These are phyloP conservation scores for Penicillium paxilli DNA, from an alignment of 495 filamentous ascomycete genomes.

Conservation along the genomic window DNA sequence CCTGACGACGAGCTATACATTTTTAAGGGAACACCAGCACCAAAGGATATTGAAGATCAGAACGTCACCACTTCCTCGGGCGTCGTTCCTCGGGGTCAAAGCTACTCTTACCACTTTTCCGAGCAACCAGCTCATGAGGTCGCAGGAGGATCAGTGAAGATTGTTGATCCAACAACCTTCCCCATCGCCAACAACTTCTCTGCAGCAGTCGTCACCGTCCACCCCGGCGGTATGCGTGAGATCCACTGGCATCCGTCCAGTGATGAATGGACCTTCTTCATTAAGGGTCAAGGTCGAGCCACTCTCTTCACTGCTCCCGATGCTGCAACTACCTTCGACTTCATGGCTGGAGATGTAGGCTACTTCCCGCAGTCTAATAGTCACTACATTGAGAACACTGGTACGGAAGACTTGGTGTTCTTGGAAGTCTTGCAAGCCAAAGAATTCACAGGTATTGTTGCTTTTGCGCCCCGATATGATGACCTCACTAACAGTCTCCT, in stretches of 20 bases:
- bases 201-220: constrained; percentile 63
- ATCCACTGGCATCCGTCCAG: constrained; percentile 77
- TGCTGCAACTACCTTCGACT: constrained; percentile 70
- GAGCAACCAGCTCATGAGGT: constrained; percentile 58
- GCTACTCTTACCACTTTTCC: constrained; percentile 69
- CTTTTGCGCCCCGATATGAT: background rate
- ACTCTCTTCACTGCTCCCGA: constrained; percentile 63
- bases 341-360: constrained; percentile 68
- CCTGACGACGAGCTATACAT: constrained; percentile 65
- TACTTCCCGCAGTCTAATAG: constrained; percentile 65
- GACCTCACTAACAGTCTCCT: constrained; percentile 5
- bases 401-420: constrained; percentile 65
- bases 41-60: constrained; percentile 59
- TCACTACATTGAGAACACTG: constrained; percentile 76
- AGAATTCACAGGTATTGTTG: constrained; percentile 54
- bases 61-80: constrained; percentile 63
- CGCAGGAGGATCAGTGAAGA: constrained; percentile 66
- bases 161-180: constrained; percentile 64
- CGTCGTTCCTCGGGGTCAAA: constrained; percentile 44
- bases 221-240: constrained; percentile 73
- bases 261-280: constrained; percentile 80
- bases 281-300: constrained; percentile 64
- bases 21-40: constrained; percentile 64
- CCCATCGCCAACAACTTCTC: constrained; percentile 61
- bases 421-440: constrained; percentile 69